A percentile compares a stretch with the other conserved stretches of the same genome.
phyloP scores from a whole-genome alignment of 805 yeast species.

The Cyberlindnera euphorbiiphila region DNA sequence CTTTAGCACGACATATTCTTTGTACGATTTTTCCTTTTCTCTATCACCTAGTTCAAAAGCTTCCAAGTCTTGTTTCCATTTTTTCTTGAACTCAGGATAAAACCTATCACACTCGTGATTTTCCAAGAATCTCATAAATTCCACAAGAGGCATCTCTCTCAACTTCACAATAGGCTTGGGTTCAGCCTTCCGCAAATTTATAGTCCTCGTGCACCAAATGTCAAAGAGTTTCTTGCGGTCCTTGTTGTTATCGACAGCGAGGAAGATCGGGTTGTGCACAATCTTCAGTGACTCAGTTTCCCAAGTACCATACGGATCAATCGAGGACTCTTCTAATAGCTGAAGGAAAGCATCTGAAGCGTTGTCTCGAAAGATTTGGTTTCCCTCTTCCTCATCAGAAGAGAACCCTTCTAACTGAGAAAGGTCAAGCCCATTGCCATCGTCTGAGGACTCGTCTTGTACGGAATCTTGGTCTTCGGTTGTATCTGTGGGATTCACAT shows the following conservation, averaged over 20 bases:
- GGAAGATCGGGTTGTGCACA: constrained; percentile 40
- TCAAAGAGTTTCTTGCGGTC: constrained; percentile 40
- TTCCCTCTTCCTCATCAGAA: constrained; percentile 19
- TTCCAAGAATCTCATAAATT: constrained; percentile 30
- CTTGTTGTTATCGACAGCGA: constrained; percentile 31
- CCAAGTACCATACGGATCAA: constrained; percentile 49
- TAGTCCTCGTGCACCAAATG: constrained; percentile 37
- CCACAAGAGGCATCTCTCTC: constrained; percentile 15
- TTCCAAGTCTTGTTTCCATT: constrained; percentile 28
- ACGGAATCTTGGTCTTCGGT: not conserved
- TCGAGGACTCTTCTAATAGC: constrained; percentile 31
- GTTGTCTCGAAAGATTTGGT: constrained; percentile 1
- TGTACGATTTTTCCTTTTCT: constrained; percentile 36
- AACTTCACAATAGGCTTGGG: not conserved
- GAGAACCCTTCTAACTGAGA: constrained; percentile 23
- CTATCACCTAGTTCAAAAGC: constrained; percentile 29
- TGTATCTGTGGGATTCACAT: too few species aligned
- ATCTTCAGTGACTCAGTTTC: constrained; percentile 39
- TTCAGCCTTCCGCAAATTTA: constrained; percentile 3
- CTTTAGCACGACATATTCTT: constrained; percentile 29
- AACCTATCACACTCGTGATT: constrained; percentile 27
- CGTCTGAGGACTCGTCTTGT: constrained; percentile 19
- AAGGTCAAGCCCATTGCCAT: constrained; percentile 23
- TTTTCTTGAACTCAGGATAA: constrained; percentile 38
- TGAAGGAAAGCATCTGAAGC: constrained; percentile 27